A percentile compares a stretch with the other conserved stretches of the same genome.
phyloP scores from a whole-genome alignment of 495 filamentous ascomycete genomes.

The Hypoxylon cercidicola region DNA sequence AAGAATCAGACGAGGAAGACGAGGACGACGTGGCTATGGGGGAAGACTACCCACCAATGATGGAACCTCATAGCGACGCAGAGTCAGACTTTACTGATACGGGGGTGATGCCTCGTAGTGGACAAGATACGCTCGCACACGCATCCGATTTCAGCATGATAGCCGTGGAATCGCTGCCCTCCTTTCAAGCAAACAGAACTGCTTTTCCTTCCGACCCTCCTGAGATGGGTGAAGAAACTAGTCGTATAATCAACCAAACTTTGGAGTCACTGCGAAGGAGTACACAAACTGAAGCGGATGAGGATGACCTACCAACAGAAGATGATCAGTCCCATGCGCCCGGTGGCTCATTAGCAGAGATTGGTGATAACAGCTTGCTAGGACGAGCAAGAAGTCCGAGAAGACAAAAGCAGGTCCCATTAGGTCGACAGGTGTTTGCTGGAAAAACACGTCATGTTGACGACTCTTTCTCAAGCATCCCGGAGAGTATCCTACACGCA shows the following conservation, averaged over 20 bases:
- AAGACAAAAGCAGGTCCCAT: constrained; percentile 28
- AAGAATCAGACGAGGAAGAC: constrained; percentile 29
- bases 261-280: constrained; percentile 55
- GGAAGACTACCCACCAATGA: constrained; percentile 35
- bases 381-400: constrained; percentile 35
- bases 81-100: constrained; percentile 35
- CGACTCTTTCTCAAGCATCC: constrained; percentile 46
- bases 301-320: constrained; percentile 11
- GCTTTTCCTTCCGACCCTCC: constrained; percentile 43
- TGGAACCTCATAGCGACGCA: constrained; percentile 43
- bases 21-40: constrained; percentile 10
- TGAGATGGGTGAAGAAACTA: constrained; percentile 57
- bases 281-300: constrained; percentile 33
- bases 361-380: constrained; percentile 17
- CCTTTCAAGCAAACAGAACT: constrained; percentile 50
- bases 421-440: constrained; percentile 41
- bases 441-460: constrained; percentile 39
- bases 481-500: constrained; percentile 43
- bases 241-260: constrained; percentile 55
- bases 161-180: constrained; percentile 55
- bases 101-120: constrained; percentile 24
- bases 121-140: constrained; percentile 55
- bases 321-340: constrained; percentile 19
- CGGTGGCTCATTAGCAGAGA: constrained; percentile 22
- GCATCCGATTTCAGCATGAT: constrained; percentile 64